Evolutionary conservation across 1,284 basidiomycete species (phyloP).

Genomic region (Schizophyllum commune): DNA sequence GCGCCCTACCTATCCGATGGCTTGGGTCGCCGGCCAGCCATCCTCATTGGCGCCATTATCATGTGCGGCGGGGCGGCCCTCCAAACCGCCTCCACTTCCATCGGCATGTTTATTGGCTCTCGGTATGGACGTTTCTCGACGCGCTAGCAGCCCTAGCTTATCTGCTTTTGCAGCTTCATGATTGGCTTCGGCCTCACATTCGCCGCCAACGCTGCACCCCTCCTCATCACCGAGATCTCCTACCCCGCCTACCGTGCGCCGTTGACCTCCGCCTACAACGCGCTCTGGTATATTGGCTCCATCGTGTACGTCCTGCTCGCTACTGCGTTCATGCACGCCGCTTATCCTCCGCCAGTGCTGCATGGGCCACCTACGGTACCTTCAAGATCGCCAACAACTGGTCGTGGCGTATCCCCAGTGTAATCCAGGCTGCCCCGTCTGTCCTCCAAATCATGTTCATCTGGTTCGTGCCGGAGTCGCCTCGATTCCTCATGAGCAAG

Average conservation of each 20-base stretch:
- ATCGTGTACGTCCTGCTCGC: constrained; percentile 43
- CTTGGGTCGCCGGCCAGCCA: constrained; percentile 54
- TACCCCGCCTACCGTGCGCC: constrained; percentile 73
- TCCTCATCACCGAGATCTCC: constrained; percentile 71
- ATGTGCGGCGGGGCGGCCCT: constrained; percentile 63
- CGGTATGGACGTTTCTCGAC: constrained; percentile 29
- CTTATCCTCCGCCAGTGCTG: constrained; percentile 36
- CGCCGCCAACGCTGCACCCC: constrained; percentile 64
- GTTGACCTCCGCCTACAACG: constrained; percentile 68
- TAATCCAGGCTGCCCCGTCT: constrained; percentile 58
- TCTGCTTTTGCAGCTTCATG: constrained; percentile 1
- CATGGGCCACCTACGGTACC: constrained; percentile 72
- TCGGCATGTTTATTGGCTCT: constrained; percentile 78
- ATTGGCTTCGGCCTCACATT: constrained; percentile 46
- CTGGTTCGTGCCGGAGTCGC: constrained; percentile 62
- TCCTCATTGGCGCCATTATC: constrained; percentile 54
- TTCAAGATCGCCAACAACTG: constrained; percentile 57
- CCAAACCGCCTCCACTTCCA: constrained; percentile 63
- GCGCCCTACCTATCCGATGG: constrained; percentile 65
- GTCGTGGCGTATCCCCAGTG: constrained; percentile 71
- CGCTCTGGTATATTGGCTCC: constrained; percentile 74
- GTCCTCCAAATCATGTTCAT: constrained; percentile 53
- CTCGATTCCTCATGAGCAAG: constrained; percentile 63
- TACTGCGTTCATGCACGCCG: constrained; percentile 4
- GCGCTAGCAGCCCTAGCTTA: constrained; percentile 4